Evolutionary conservation across 164 flowering plant species (phyloP).

Genomic region (Protea cynaroides): DNA sequence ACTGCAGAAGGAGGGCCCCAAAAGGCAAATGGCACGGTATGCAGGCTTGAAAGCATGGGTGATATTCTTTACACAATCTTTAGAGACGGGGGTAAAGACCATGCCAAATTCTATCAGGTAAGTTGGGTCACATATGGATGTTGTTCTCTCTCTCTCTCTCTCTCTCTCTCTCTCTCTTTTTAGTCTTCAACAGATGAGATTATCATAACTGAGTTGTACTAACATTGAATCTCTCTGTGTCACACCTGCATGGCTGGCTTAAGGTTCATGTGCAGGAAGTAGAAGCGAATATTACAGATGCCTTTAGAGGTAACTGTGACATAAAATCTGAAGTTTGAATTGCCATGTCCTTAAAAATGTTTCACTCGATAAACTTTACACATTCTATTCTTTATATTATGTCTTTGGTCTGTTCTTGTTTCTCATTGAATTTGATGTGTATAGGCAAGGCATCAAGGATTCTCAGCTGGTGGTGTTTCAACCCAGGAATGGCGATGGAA

Average conservation of each 20-base stretch:
- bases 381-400: background rate
- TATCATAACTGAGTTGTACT: slow-evolving; percentile 1
- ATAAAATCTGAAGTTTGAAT: background rate
- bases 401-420: background rate
- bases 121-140: slow-evolving; percentile 19
- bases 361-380: background rate
- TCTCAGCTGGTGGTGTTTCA: slow-evolving; percentile 99
- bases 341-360: background rate
- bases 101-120: slow-evolving; percentile 79
- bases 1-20: slow-evolving; percentile 18
- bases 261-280: slow-evolving; percentile 87
- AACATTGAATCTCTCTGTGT: slow-evolving; percentile 7
- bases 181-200: background rate
- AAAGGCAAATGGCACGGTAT: slow-evolving; percentile 34
- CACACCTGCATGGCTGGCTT: slow-evolving; percentile 1
- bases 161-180: background rate
- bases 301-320: slow-evolving; percentile 43
- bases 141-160: background rate
- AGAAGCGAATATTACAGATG: slow-evolving; percentile 39
- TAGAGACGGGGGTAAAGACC: slow-evolving; percentile 41
- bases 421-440: slow-evolving; percentile 7
- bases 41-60: slow-evolving; percentile 69
- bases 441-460: slow-evolving; percentile 73
- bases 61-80: slow-evolving; percentile 66
- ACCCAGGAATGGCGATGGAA: slow-evolving; percentile 91